A percentile compares a stretch with the other conserved stretches of the same genome.
These are phyloP conservation scores for Alnus rubra DNA, from an alignment of 306 rosid species.

Conservation along the genomic window DNA sequence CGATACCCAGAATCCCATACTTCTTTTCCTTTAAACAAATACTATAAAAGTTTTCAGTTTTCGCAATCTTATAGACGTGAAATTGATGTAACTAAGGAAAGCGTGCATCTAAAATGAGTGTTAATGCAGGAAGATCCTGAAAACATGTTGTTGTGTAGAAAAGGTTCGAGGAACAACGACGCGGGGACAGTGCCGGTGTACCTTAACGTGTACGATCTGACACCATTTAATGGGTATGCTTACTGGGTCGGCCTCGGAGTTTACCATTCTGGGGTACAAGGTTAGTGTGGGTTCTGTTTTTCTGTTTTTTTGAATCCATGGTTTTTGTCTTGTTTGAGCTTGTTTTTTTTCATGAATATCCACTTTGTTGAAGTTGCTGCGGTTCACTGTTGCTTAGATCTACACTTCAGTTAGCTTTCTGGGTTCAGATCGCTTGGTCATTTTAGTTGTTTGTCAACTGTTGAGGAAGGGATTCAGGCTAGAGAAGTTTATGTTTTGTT, in stretches of 20 bases:
- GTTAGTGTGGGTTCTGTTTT: slow-evolving; percentile 31
- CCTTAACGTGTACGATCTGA: slow-evolving; percentile 90
- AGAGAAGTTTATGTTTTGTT: background rate
- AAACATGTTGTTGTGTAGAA: slow-evolving; percentile 58
- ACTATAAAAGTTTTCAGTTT: background rate
- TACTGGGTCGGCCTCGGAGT: slow-evolving; percentile 98
- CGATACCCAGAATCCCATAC: slow-evolving; percentile 25
- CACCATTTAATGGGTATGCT: slow-evolving; percentile 85
- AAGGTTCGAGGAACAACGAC: slow-evolving; percentile 43
- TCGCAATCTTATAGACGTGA: background rate
- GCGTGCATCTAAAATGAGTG: background rate
- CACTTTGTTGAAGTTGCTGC: background rate
- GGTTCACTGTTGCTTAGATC: slow-evolving; percentile 14
- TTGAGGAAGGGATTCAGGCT: background rate
- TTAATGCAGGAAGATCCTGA: background rate
- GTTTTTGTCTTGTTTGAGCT: background rate
- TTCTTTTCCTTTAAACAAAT: slow-evolving; percentile 9
- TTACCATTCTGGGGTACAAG: slow-evolving; percentile 89
- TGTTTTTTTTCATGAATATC: background rate
- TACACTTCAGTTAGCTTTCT: slow-evolving; percentile 1
- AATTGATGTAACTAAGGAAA: slow-evolving; percentile 4
- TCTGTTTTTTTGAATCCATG: background rate
- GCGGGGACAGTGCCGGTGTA: slow-evolving; percentile 78
- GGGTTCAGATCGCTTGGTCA: background rate
- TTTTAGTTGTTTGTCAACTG: background rate